A percentile compares a stretch with the other conserved stretches of the same genome.
These are phyloP conservation scores for Beauveria bassiana DNA, from an alignment of 2,329 filamentous ascomycete species.

Conservation along the genomic window DNA sequence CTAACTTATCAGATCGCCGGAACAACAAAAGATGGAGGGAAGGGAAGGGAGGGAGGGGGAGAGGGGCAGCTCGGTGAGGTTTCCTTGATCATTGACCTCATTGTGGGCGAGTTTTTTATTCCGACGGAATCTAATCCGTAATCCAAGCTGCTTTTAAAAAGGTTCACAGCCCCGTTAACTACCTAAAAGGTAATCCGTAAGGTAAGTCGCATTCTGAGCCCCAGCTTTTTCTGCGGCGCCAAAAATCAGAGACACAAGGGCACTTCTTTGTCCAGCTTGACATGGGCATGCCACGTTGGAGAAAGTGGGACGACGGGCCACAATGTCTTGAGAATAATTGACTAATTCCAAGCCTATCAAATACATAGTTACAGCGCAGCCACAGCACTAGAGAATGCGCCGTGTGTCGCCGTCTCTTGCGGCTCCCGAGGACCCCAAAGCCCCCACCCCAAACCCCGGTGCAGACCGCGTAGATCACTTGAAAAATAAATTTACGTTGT, in stretches of 20 bases:
- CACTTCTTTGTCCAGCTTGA: constrained; percentile 1
- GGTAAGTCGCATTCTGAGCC: no score
- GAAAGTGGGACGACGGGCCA: neutral
- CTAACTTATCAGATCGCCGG: neutral
- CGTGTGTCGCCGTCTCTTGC: neutral
- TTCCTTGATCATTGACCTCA: no score
- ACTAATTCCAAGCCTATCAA: no score
- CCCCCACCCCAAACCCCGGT: neutral
- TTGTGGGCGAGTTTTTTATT: no score
- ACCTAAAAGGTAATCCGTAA: no score
- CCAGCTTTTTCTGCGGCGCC: no score
- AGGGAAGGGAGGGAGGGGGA: neutral
- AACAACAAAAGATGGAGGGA: neutral
- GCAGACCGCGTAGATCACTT: neutral
- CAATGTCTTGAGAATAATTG: neutral
- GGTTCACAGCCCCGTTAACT: no score
- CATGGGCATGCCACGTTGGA: neutral
- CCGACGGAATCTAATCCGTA: no score
- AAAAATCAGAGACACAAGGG: neutral
- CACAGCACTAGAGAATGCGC: neutral
- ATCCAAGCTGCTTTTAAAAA: no score
- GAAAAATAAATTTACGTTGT: neutral
- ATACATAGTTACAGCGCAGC: neutral
- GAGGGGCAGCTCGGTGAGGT: no score
- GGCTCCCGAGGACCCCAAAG: neutral